Percentiles rank a stretch among this genome's conserved stretches.
Evolutionary conservation across 768 basidiomycete genomes (phyloP).

Genomic region (Epithele typhae): DNA sequence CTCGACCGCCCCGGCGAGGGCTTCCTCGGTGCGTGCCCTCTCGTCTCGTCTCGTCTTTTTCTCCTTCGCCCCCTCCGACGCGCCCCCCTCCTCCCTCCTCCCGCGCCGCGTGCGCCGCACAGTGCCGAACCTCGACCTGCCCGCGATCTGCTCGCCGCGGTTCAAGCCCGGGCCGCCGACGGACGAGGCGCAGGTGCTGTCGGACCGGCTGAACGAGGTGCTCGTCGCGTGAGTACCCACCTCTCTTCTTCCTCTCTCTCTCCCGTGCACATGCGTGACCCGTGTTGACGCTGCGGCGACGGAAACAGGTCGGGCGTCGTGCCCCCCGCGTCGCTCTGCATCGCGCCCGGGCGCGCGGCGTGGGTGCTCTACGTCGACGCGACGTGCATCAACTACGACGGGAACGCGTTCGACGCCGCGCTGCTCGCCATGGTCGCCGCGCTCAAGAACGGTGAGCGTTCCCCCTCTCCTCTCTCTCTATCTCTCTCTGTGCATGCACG

Average conservation of each 20-base stretch:
- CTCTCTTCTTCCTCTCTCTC: neutral
- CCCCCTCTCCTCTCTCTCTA: no score
- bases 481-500: no score
- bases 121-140: conserved; percentile 96
- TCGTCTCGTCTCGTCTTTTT: no score
- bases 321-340: conserved; percentile 66
- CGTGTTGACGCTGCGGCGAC: neutral
- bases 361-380: conserved; percentile 97
- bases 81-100: no score
- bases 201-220: conserved; percentile 74
- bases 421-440: conserved; percentile 86
- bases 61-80: neutral
- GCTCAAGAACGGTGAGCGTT: conserved; percentile 74
- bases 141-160: conserved; percentile 86
- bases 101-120: neutral
- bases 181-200: conserved; percentile 91
- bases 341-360: conserved; percentile 72
- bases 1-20: conserved; percentile 70
- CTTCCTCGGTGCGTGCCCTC: conserved; percentile 60
- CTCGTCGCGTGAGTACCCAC: conserved; percentile 57
- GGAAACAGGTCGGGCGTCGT: conserved; percentile 58
- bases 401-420: conserved; percentile 90
- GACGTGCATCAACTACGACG: conserved; percentile 96
- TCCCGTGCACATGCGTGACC: no score
- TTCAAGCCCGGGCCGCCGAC: conserved; percentile 95